Base-by-base conservation (phyloP, 345 rosid species). In the Aurinia saxatilis region DNA sequence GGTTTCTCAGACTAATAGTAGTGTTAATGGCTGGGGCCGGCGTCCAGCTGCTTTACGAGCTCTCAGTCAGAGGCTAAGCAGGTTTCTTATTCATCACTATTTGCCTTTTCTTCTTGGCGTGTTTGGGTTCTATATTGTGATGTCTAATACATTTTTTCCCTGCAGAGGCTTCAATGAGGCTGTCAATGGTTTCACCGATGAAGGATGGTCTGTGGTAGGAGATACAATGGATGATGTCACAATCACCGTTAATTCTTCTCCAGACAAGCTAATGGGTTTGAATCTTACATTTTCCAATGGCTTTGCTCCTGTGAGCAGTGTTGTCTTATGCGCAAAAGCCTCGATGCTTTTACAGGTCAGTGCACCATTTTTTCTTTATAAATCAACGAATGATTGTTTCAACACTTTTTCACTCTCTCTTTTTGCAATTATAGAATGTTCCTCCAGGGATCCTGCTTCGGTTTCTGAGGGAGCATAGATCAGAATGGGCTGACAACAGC, bases 401-500 rank as follows among this genome's bases (percentile, higher is more conserved):
- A 42, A 18, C 64, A 57, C 16, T 4, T 52, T 33, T 11, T 45
- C 39, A 39, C 45, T 17, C 18, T 13, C n/a, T 23, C 31, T 41
- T 11, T 45, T 35, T 52, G 44, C 41, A 50, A 54, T 55, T 68
- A 23, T 79, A 95, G 99, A 90, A 95, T 50, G 96, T 95, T 34
- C 96, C 96, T 77, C 99, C 99, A n/a, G 95, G 82, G 4, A 90
- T 90, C 37, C 95, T 95, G 35, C 98, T 95, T 9, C 80, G 98
- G 68, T 95, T 95, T 69, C 75, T 95, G 74, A 83, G 96, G 33
- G 99, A 95, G 77, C 99, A 95, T 52, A 81, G 99, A 64, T 95
- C 99, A 41, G 99, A 95, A 75, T 95, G 99, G 99, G 98, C 98
- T 6, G 99, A 95, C 72, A 90, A 87, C 80, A 82, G 75, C 68